Percentiles rank a stretch among this genome's conserved stretches.
These are phyloP conservation scores for Phytopythium chamaehyphon DNA, from an alignment of 352 stramenopile genomes.

Conservation along the genomic window DNA sequence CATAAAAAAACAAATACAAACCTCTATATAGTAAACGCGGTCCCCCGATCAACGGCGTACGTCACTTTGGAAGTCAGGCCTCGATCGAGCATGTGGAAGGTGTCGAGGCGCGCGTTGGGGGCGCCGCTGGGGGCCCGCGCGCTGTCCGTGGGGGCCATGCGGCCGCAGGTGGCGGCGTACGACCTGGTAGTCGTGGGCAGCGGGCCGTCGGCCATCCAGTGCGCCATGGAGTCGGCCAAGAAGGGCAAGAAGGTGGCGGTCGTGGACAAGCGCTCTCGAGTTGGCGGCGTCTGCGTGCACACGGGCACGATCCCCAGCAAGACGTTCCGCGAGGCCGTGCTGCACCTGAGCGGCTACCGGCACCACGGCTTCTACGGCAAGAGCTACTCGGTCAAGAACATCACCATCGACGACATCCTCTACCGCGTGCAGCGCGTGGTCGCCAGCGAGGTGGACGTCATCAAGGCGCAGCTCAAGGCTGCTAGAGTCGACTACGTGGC, in stretches of 20 bases:
- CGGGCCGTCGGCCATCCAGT: slow-evolving; percentile 82
- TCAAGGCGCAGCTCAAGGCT: slow-evolving; percentile 75
- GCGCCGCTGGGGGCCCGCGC: not conserved
- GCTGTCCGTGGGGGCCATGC: slow-evolving; percentile 13
- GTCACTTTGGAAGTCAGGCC: too few species aligned
- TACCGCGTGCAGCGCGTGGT: slow-evolving; percentile 79
- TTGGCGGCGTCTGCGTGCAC: slow-evolving; percentile 82
- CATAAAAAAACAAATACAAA: too few species aligned
- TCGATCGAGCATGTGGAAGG: not conserved
- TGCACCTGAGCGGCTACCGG: slow-evolving; percentile 88
- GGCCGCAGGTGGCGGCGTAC: slow-evolving; percentile 50
- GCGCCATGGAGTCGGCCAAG: slow-evolving; percentile 83
- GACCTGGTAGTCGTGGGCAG: slow-evolving; percentile 88
- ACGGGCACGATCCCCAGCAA: slow-evolving; percentile 87
- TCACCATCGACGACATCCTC: slow-evolving; percentile 84
- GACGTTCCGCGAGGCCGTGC: slow-evolving; percentile 88
- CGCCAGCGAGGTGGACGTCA: slow-evolving; percentile 75
- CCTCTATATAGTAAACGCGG: not conserved
- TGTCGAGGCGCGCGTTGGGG: slow-evolving; percentile 1
- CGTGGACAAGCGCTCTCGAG: slow-evolving; percentile 57
- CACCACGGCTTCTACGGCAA: slow-evolving; percentile 88
- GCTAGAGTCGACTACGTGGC: slow-evolving; percentile 69
- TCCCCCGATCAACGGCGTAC: too few species aligned
- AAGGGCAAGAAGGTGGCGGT: slow-evolving; percentile 73
- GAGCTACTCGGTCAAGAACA: slow-evolving; percentile 77